These are phyloP conservation scores for Pseudocercospora crystallina DNA, from an alignment of 2,329 filamentous ascomycete genomes.

Conservation along the genomic window DNA sequence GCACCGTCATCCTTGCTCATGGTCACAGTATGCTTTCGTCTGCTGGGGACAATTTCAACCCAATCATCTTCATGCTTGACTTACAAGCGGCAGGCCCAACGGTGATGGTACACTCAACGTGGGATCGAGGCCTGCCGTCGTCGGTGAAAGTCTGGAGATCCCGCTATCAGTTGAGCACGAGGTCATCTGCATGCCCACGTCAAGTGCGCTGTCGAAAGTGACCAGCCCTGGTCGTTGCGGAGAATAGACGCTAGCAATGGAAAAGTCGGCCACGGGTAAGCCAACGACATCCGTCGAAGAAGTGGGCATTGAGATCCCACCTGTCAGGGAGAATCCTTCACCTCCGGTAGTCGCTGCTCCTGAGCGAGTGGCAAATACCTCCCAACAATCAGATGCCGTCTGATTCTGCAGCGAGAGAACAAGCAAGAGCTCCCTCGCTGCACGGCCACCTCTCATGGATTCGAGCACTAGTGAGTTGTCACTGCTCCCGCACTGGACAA, in stretches of 20 bases:
- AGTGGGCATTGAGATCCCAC: not conserved
- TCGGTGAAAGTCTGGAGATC: no score
- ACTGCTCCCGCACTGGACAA: slow-evolving; percentile 14
- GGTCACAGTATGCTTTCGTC: no score
- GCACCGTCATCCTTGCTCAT: no score
- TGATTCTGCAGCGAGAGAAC: slow-evolving; percentile 13
- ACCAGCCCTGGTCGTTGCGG: no score
- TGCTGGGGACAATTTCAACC: no score
- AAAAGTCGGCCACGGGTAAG: no score
- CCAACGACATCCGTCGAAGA: not conserved
- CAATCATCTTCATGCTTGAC: no score
- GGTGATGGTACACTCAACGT: not conserved
- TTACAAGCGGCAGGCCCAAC: not conserved
- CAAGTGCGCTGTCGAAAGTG: not conserved
- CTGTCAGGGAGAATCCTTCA: no score
- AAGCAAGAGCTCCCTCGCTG: slow-evolving; percentile 17
- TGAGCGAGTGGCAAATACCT: slow-evolving; percentile 13
- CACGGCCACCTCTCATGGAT: slow-evolving; percentile 11
- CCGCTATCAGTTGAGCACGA: no score
- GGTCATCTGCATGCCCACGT: not conserved
- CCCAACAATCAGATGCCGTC: slow-evolving; percentile 18
- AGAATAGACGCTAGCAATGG: no score
- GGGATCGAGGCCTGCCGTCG: not conserved
- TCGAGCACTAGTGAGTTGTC: slow-evolving; percentile 8
- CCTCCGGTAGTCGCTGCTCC: no score